Base-by-base conservation (phyloP, 768 basidiomycete species). In the Pluteus cervinus region DNA sequence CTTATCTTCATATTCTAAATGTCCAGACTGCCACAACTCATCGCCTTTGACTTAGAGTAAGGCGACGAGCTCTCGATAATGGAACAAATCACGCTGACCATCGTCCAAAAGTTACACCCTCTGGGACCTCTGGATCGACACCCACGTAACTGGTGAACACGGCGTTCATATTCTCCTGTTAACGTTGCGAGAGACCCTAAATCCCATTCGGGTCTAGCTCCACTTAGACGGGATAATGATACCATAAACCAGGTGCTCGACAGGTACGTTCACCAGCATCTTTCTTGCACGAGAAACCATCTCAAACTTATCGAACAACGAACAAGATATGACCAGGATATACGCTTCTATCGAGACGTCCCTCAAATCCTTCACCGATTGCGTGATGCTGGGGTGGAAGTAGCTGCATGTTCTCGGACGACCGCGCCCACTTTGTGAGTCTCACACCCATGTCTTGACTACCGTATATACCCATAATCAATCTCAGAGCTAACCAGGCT, bases 121-220 rank as follows among this genome's bases (percentile, higher is more conserved):
- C 5, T 91, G 87, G 88, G 75, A 81, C 40, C 65, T 90, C 11
- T 90, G 87, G 88, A 81, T 91, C 36, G 89, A 92, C 55, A 79
- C 79, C 12, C 82, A 89, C 54, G 68, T 86, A 36, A 61, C 69
- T 29, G 74, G 78, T 71, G 42, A 7, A 8, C n/a, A 24, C 22
- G 21, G 15, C 29, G 11, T 33, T 24, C 17, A 29, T 3, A 37
- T 33, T 15, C n/a, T 12, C 20, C 24, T 21, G 9, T 31, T 23
- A 10, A 26, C 10, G 17, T 15, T 29, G 15, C 22, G 39, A 15
- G n/a, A 17, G 9, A 20, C 6, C 23, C 24, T 15, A 5, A 18
- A 9, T 28, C n/a, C n/a, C n/a, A n/a, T n/a, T n/a, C n/a, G n/a
- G n/a, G n/a, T n/a, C n/a, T n/a, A 21, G 77, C 82, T 5, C 57